These are phyloP conservation scores for Henckelia pumila DNA, from an alignment of 257 asterid genomes.

Conservation along the genomic window DNA sequence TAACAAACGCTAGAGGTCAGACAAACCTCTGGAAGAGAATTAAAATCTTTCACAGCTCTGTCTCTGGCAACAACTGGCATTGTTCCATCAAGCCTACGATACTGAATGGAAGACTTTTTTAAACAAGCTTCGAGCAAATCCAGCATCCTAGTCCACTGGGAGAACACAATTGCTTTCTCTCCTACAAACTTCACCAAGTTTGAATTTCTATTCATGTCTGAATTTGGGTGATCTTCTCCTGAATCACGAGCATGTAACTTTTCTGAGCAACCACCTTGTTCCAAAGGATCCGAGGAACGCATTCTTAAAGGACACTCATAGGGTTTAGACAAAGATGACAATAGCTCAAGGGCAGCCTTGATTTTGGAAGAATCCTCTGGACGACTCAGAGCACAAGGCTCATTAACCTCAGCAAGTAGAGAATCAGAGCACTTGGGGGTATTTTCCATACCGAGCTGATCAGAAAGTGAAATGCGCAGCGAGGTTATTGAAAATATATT, in stretches of 20 bases:
- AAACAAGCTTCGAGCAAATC: slow-evolving; percentile 86
- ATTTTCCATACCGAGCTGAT: slow-evolving; percentile 36
- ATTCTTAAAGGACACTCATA: slow-evolving; percentile 27
- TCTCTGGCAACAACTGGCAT: slow-evolving; percentile 89
- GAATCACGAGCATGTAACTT: slow-evolving; percentile 27
- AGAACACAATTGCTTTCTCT: slow-evolving; percentile 92
- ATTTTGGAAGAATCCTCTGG: slow-evolving; percentile 84
- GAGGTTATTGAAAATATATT: slow-evolving; percentile 59
- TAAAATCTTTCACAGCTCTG: slow-evolving; percentile 92
- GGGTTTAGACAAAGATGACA: slow-evolving; percentile 54
- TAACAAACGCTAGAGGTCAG: slow-evolving; percentile 17
- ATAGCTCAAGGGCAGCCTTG: slow-evolving; percentile 72
- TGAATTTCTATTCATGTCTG: slow-evolving; percentile 26
- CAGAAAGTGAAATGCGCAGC: slow-evolving; percentile 54
- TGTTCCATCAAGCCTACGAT: slow-evolving; percentile 95
- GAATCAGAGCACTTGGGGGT: slow-evolving; percentile 33
- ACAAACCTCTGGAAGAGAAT: slow-evolving; percentile 82
- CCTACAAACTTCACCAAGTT: slow-evolving; percentile 38
- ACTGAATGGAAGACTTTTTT: slow-evolving; percentile 60
- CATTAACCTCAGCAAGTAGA: slow-evolving; percentile 37
- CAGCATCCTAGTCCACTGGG: slow-evolving; percentile 99
- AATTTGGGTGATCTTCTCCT: slow-evolving; percentile 20
- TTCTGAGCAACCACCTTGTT: slow-evolving; percentile 31
- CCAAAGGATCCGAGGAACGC: slow-evolving; percentile 29
- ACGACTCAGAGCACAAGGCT: slow-evolving; percentile 33